phyloP scores from a whole-genome alignment of 139 green algal species.

The Diplosphaera chodatii region DNA sequence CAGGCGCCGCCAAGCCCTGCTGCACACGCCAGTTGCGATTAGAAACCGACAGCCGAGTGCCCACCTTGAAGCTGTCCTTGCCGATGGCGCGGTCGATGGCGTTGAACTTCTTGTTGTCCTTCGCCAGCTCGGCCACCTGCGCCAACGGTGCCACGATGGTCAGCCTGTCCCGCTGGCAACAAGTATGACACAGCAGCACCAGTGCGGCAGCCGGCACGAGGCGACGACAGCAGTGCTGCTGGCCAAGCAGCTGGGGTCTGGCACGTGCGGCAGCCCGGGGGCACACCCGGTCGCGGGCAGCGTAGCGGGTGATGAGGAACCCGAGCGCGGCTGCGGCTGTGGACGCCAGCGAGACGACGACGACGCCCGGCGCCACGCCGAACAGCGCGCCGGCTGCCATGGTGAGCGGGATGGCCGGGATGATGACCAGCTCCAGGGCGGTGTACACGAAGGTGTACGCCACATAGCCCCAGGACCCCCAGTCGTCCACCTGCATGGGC shows the following conservation, averaged over 20 bases:
- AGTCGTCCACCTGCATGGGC: conserved; percentile 59
- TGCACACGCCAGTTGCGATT: too few species aligned
- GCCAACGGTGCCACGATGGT: too few species aligned
- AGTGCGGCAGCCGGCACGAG: too few species aligned
- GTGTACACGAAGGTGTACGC: conserved; percentile 68
- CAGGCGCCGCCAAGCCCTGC: too few species aligned
- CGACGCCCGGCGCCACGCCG: conserved; percentile 60
- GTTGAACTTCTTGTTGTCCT: conserved; percentile 59
- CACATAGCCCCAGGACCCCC: conserved; percentile 57
- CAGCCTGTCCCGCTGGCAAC: too few species aligned
- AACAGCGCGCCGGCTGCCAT: conserved; percentile 79
- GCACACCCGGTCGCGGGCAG: conserved; percentile 69
- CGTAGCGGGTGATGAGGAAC: conserved; percentile 92
- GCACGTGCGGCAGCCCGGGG: too few species aligned
- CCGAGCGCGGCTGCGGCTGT: conserved; percentile 72
- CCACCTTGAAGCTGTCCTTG: conserved; percentile 74
- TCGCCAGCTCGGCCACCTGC: conserved; percentile 22
- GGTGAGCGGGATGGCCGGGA: conserved; percentile 86
- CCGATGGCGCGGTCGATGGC: conserved; percentile 89
- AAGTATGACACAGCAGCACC: too few species aligned
- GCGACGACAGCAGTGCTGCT: too few species aligned
- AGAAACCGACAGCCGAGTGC: too few species aligned
- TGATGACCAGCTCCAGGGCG: conserved; percentile 47
- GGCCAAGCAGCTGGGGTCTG: too few species aligned
- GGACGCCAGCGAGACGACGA: conserved; percentile 64